phyloP scores from a whole-genome alignment of 1,139 yeast species.

The Geotrichum carabidarum region DNA sequence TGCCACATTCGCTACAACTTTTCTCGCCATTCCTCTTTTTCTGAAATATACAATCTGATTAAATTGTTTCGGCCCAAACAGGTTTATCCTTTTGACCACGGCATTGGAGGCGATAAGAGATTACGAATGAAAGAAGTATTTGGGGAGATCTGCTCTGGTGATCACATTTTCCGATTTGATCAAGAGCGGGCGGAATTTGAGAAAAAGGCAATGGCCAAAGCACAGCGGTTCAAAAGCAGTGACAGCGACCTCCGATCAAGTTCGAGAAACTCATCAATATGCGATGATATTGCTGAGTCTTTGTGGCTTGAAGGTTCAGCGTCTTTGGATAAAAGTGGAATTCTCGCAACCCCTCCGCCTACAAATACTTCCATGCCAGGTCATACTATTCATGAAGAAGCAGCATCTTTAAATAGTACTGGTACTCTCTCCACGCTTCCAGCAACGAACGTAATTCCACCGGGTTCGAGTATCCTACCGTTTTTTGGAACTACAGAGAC shows the following conservation, averaged over 20 bases:
- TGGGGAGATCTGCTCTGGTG: slow-evolving; percentile 40
- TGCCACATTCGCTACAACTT: slow-evolving; percentile 42
- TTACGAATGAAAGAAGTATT: slow-evolving; percentile 45
- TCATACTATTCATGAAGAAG: neutral
- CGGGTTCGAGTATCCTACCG: neutral
- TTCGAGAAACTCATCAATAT: neutral
- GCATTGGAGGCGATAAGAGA: slow-evolving; percentile 25
- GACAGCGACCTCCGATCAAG: neutral
- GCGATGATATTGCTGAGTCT: slow-evolving; percentile 1
- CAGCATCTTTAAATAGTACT: neutral
- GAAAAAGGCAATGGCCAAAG: neutral
- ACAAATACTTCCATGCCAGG: neutral
- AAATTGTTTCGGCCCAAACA: slow-evolving; percentile 42
- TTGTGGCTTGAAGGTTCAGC: neutral
- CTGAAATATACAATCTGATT: slow-evolving; percentile 44
- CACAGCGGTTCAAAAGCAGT: neutral
- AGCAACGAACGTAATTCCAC: neutral
- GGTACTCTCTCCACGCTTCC: neutral
- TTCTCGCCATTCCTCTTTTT: slow-evolving; percentile 53
- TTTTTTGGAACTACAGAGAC: neutral
- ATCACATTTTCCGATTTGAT: slow-evolving; percentile 38
- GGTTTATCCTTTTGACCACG: slow-evolving; percentile 48
- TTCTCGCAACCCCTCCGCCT: neutral
- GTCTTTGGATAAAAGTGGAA: neutral
- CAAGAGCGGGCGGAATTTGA: slow-evolving; percentile 23